Evolutionary conservation across 441 rosid genomes (phyloP).

Genomic region (Cnidoscolus chayamansa): DNA sequence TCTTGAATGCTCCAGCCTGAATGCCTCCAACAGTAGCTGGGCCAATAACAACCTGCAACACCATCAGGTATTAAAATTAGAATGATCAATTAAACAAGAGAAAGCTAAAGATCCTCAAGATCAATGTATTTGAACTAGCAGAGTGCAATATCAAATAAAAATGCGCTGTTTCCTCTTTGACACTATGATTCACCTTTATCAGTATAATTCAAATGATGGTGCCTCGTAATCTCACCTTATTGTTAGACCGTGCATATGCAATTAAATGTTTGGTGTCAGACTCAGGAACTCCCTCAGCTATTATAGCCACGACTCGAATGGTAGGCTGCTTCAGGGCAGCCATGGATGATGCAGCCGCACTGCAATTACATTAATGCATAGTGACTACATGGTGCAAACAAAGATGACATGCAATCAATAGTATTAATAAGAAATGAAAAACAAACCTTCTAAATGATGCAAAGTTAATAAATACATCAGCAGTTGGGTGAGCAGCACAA

Average conservation of each 20-base stretch:
- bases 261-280: conserved; percentile 86
- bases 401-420: background rate
- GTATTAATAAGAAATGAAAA: conserved; percentile 1
- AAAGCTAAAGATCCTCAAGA: conserved; percentile 7
- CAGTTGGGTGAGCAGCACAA: conserved; percentile 86
- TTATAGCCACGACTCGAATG: conserved; percentile 84
- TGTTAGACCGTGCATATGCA: conserved; percentile 87
- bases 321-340: conserved; percentile 95
- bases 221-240: conserved; percentile 50
- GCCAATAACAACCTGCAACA: conserved; percentile 82
- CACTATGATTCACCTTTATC: conserved; percentile 12
- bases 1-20: conserved; percentile 97
- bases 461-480: conserved; percentile 91
- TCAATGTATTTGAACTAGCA: conserved; percentile 9
- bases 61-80: conserved; percentile 24
- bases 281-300: conserved; percentile 98
- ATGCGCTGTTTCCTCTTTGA: background rate
- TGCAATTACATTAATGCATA: conserved; percentile 29
- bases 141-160: background rate
- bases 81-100: background rate
- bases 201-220: conserved; percentile 10
- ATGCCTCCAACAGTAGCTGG: conserved; percentile 99
- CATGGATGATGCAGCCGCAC: conserved; percentile 97
- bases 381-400: conserved; percentile 9
- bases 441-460: conserved; percentile 85